Evolutionary conservation across 345 rosid species (phyloP), one percentile per base, ranked within the genome.

Genomic region (Jatropha curcas): DNA sequence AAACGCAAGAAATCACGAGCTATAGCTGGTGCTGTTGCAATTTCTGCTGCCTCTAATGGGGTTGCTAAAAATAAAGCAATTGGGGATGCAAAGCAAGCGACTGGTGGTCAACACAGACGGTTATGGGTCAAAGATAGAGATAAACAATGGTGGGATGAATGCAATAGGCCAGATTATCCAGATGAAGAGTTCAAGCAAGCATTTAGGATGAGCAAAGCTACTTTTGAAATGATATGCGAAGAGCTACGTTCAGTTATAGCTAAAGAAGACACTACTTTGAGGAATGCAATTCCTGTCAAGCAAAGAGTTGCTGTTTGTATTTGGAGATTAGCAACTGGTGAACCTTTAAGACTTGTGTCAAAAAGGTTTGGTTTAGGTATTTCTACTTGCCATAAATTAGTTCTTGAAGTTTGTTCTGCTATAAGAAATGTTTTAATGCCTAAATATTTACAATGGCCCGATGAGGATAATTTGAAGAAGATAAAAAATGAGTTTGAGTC

Each of bases 101-200:
- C 53, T 16, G 55, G 68, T 6, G 79, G 82, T 24, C 92, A 93
- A 33, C 88, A 83, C 5, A 76, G 94, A 72, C 74, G 98, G 83
- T 74, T 94, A 68, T 94, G 98, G 98, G 98, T 94, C 0, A 92
- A 88, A 68, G 97, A 94, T 63, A 72, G 98, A 65, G 89, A 93
- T 12, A 83, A 83, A 25, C 90, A 90, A 0, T 94, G 98, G 98
- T 94, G 98, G 98, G 98, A 94, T 34, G 95, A 92, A 69, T 94
- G 97, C 27, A 92, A 71, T 72, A 71, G 85, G 19, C 83, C 83
- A 2, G 97, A 92, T 76, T 94, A 72, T 64, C 95, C 97, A 1
- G 97, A 92, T 4, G 86, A 83, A 19, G 97, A 94, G 7, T 94
- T 94, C 84, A 90, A 77, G 80, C 83, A 69, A 72, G 91, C 95